These are phyloP conservation scores for Selenicereus undatus DNA, from an alignment of 148 eudicot genomes.

Conservation along the genomic window DNA sequence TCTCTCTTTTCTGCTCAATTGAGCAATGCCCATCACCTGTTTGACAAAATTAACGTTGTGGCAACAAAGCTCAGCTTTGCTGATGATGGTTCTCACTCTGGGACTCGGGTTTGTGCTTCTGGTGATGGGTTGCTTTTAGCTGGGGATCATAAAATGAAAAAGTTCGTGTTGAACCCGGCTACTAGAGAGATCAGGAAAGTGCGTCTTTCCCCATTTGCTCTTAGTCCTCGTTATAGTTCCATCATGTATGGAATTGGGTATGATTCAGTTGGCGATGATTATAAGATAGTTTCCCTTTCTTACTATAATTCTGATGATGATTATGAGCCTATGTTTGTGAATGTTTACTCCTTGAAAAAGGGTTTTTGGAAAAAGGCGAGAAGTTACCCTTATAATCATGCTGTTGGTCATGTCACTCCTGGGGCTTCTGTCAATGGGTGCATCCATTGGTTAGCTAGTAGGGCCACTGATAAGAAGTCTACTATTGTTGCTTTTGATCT, in stretches of 20 bases:
- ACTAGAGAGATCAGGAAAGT: conserved; percentile 10
- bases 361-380: conserved; percentile 16
- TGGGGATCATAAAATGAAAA: background rate
- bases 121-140: conserved; percentile 19
- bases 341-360: conserved; percentile 20
- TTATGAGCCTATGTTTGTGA: background rate
- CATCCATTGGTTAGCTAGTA: conserved; percentile 22
- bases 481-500: conserved; percentile 17
- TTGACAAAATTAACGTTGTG: background rate
- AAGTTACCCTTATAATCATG: conserved; percentile 14
- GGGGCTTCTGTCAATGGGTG: conserved; percentile 13
- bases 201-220: conserved; percentile 9
- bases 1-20: background rate
- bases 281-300: conserved; percentile 19
- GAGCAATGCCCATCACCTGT: background rate
- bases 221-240: background rate
- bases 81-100: background rate
- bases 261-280: conserved; percentile 20
- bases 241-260: conserved; percentile 20
- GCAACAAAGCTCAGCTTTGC: background rate
- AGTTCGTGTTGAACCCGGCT: conserved; percentile 14
- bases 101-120: background rate
- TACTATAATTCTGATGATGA: background rate
- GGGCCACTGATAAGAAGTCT: background rate
- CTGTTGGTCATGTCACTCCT: background rate